phyloP scores from a whole-genome alignment of 495 filamentous ascomycete genomes.

The Penicillium dipodomyicola region DNA sequence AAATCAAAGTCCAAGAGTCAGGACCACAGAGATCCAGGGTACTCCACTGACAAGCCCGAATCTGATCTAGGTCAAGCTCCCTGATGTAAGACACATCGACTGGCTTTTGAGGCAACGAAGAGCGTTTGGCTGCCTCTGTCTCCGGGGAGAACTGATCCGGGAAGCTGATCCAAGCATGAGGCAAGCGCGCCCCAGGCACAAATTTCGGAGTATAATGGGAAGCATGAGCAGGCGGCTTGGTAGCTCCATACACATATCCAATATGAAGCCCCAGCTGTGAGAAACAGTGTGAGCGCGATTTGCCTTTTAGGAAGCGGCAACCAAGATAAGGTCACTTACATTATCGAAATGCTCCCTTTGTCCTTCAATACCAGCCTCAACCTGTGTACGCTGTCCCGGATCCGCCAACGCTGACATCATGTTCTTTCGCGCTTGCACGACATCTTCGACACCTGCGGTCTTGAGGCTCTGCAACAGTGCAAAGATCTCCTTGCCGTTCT shows the following conservation, averaged over 20 bases:
- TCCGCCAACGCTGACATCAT: slow-evolving; percentile 6
- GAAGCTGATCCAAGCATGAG: slow-evolving; percentile 26
- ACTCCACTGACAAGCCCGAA: slow-evolving; percentile 22
- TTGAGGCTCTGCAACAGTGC: slow-evolving; percentile 25
- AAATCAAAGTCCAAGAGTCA: slow-evolving; percentile 22
- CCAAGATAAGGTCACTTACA: not conserved
- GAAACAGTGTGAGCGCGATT: not conserved
- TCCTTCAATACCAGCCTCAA: slow-evolving; percentile 22
- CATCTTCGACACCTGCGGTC: slow-evolving; percentile 17
- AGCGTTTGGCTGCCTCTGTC: not conserved
- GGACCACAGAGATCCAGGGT: slow-evolving; percentile 27
- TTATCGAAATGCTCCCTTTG: slow-evolving; percentile 34
- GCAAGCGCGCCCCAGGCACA: slow-evolving; percentile 21
- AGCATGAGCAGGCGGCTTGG: slow-evolving; percentile 22
- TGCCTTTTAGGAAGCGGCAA: not conserved
- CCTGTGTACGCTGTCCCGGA: slow-evolving; percentile 7
- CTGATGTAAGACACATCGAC: slow-evolving; percentile 23
- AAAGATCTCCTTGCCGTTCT: slow-evolving; percentile 33
- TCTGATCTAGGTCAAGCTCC: slow-evolving; percentile 14
- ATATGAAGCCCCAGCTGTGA: slow-evolving; percentile 30
- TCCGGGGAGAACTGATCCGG: not conserved
- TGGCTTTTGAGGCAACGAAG: not conserved
- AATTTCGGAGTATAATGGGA: slow-evolving; percentile 26
- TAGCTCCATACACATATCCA: slow-evolving; percentile 30
- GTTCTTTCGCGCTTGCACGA: slow-evolving; percentile 9